These are phyloP conservation scores for Paramecium sonneborni DNA, from an alignment of 73 alveolate genomes.

Conservation along the genomic window DNA sequence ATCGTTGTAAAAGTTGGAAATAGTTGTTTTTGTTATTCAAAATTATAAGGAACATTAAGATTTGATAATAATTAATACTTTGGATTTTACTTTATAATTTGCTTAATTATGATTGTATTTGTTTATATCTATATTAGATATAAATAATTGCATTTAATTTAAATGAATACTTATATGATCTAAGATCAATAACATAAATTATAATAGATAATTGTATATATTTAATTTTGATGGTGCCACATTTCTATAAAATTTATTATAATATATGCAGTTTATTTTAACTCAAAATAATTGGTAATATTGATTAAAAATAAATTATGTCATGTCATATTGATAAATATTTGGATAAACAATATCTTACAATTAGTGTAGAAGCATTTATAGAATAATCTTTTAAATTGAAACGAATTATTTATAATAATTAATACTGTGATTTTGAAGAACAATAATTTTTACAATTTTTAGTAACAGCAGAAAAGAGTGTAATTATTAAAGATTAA, in stretches of 20 bases:
- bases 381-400: background rate
- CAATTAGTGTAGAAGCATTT: background rate
- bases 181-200: background rate
- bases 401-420: background rate
- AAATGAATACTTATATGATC: background rate
- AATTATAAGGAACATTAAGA: background rate
- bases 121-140: background rate
- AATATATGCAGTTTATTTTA: background rate
- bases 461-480: background rate
- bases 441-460: background rate
- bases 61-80: background rate
- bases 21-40: background rate
- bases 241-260: background rate
- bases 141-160: background rate
- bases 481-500: background rate
- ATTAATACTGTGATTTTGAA: slow-evolving; percentile 10
- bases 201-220: background rate
- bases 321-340: slow-evolving; percentile 23
- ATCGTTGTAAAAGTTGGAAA: slow-evolving; percentile 3
- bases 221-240: background rate
- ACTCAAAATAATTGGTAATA: background rate
- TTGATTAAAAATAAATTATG: slow-evolving; percentile 6
- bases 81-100: background rate
- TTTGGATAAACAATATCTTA: background rate
- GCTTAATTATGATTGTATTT: background rate